A percentile compares a stretch with the other conserved stretches of the same genome.
Evolutionary conservation across 805 yeast genomes (phyloP).

Genomic region (Huiozyma naganishii): DNA sequence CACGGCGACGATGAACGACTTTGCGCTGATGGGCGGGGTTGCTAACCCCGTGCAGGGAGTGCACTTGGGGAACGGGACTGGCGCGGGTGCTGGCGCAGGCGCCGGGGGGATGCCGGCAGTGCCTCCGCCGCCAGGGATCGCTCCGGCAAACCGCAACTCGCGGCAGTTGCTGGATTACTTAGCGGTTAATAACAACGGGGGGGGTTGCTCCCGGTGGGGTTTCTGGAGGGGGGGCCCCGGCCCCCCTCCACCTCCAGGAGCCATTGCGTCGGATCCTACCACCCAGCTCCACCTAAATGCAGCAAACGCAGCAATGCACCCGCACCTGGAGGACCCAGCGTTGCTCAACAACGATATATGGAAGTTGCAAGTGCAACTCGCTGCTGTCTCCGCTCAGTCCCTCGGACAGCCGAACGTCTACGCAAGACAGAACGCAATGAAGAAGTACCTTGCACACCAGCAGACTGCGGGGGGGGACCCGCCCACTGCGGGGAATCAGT

Average conservation of each 20-base stretch:
- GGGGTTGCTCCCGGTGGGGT: not conserved
- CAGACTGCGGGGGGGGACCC: not conserved
- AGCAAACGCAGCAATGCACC: constrained; percentile 27
- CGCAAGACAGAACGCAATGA: constrained; percentile 30
- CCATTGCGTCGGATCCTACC: not conserved
- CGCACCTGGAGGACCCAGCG: constrained; percentile 26
- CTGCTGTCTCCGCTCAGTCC: constrained; percentile 24
- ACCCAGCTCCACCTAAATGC: constrained; percentile 10
- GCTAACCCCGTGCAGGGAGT: too few relatives aligned
- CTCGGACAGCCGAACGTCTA: constrained; percentile 29
- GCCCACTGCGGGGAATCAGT: not conserved
- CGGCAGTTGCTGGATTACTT: constrained; percentile 17
- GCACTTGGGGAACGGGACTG: too few relatives aligned
- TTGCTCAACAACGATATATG: constrained; percentile 26
- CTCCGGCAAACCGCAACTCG: constrained; percentile 11
- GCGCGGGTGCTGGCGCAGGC: too few relatives aligned
- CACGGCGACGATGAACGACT: too few relatives aligned
- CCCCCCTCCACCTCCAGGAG: not conserved
- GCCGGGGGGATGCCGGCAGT: too few relatives aligned
- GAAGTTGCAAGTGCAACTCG: constrained; percentile 28
- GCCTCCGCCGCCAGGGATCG: constrained; percentile 17
- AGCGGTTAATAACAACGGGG: constrained; percentile 1
- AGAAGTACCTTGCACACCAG: constrained; percentile 23
- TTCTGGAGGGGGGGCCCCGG: too few relatives aligned
- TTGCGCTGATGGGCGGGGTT: too few relatives aligned